Conservation (phyloP, 2,329 filamentous ascomycete species). For the Ceratocystis colombiana region DNA sequence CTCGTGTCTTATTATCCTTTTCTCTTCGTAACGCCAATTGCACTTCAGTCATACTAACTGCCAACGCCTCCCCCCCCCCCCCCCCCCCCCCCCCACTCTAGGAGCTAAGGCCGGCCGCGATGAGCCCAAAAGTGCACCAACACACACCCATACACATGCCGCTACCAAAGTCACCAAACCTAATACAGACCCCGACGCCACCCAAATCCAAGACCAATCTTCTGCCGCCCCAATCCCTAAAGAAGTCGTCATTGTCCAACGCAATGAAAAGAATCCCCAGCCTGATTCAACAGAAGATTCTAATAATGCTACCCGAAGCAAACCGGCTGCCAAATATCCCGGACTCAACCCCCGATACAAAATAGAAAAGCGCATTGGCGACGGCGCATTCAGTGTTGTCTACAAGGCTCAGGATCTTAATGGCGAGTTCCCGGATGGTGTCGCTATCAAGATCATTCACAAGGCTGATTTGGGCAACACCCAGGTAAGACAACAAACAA, state of each 20-base stretch:
- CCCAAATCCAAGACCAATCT: neutral
- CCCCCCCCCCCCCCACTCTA: neutral
- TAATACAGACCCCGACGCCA: neutral
- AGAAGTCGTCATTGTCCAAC: slow-evolving; percentile 20
- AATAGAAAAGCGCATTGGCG: slow-evolving; percentile 63
- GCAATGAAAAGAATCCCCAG: slow-evolving; percentile 18
- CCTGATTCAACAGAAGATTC: neutral
- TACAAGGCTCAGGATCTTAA: slow-evolving; percentile 73
- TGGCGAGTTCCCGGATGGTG: slow-evolving; percentile 58
- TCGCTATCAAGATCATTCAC: slow-evolving; percentile 96
- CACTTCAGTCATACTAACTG: neutral
- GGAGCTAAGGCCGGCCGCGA: slow-evolving; percentile 23
- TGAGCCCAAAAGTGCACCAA: slow-evolving; percentile 15
- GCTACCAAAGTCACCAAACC: slow-evolving; percentile 9
- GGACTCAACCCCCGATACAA: slow-evolving; percentile 58
- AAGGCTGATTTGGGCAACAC: slow-evolving; percentile 98
- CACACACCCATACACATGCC: slow-evolving; percentile 11
- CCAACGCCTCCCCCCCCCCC: too few relatives aligned
- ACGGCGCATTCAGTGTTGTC: slow-evolving; percentile 97
- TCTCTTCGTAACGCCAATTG: neutral
- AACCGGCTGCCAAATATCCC: slow-evolving; percentile 30
- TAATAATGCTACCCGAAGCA: neutral
- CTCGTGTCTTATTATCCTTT: neutral
- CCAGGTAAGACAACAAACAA: slow-evolving; percentile 62
- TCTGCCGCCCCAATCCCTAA: slow-evolving; percentile 8